phyloP scores from a whole-genome alignment of 371 early-diverging fungal species.

The Apophysomyces elegans region DNA sequence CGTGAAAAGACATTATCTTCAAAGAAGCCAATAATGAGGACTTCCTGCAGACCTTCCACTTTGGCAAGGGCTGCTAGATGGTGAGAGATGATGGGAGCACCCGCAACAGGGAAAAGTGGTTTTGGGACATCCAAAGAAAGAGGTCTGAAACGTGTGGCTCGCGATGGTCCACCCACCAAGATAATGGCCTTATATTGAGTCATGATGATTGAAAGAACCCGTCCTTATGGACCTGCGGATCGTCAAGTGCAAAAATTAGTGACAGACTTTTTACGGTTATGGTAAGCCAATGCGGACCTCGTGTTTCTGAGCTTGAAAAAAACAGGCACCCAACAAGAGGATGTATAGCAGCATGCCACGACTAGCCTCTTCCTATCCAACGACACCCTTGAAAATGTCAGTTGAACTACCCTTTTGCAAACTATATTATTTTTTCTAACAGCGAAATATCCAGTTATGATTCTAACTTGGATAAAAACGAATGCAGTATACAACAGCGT shows the following conservation, averaged over 20 bases:
- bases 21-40: conserved; percentile 94
- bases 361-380: too few species aligned
- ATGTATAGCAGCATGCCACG: too few species aligned
- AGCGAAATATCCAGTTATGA: too few species aligned
- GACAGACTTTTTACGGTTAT: neutral
- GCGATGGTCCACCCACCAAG: conserved; percentile 96
- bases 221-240: neutral
- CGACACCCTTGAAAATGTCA: too few species aligned
- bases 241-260: neutral
- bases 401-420: too few species aligned
- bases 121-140: conserved; percentile 94
- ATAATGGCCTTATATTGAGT: conserved; percentile 70
- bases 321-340: too few species aligned
- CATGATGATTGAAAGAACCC: conserved; percentile 13
- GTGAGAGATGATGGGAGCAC: conserved; percentile 94
- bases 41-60: conserved; percentile 87
- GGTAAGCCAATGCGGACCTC: too few species aligned
- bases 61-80: conserved; percentile 91
- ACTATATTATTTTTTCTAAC: too few species aligned
- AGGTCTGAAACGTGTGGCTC: conserved; percentile 97
- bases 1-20: conserved; percentile 90
- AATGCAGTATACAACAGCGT: too few species aligned
- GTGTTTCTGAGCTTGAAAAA: too few species aligned
- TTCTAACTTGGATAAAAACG: too few species aligned
- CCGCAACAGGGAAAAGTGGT: conserved; percentile 97